Evolutionary conservation across 2,329 filamentous ascomycete species (phyloP), one percentile per base, ranked within the genome.

Genomic region (Bipolaris oryzae): DNA sequence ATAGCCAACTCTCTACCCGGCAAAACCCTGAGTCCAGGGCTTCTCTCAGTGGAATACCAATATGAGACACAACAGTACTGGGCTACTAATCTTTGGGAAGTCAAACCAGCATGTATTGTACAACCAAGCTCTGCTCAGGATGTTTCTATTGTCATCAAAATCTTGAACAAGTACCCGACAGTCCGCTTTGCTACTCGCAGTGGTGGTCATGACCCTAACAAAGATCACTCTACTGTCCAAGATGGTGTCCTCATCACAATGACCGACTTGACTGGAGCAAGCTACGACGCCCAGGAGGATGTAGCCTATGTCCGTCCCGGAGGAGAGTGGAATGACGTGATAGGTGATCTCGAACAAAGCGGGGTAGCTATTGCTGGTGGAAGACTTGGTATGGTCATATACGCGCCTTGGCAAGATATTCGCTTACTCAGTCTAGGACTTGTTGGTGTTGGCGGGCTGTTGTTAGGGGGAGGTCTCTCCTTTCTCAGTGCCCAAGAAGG

Each of bases 291-390:
- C 2, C 60, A 54, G 6, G 73, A 70, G n/a, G 60, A 61, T 25
- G 60, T 78, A 10, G 76, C 77, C 3, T 73, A 70, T 48, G 74
- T 79, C 15, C 75, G 73, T 52, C 75, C 76, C 1, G 76, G 76
- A 25, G 75, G 75, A 21, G 71, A 77, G 55, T 78, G 76, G 76
- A 76, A 76, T 50, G 73, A 78, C 55, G 75, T 78, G 4, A 70
- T 77, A 38, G 64, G 68, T 2, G 63, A 68, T 5, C 62, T 78
- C 25, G 71, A 71, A n/a, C 58, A 70, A 16, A 61, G 69, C 20
- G 74, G 74, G 5, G 72, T 77, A 16, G 70, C 76, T 9, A 67
- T 77, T 43, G 61, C 72, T n/a, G 63, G 69, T 43, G 69, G 67
- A 45, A 60, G 68, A 10, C 45, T 72, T 18, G 66, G 64, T 61